Base-by-base conservation (phyloP, 176 grass and related monocot species). In the Carex kokanica region DNA sequence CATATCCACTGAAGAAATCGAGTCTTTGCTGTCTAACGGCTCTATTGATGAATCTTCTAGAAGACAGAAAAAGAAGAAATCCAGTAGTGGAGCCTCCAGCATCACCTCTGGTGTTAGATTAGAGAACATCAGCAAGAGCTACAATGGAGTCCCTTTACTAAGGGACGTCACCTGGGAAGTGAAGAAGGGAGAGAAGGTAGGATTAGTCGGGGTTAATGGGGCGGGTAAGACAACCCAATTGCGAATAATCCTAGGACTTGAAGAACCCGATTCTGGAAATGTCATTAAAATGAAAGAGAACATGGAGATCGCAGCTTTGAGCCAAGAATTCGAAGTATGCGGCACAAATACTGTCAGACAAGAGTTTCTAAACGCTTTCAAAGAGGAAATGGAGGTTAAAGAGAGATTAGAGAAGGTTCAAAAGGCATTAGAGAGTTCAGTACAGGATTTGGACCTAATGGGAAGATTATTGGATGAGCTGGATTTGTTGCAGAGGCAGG, bases 221-320 rank as follows among this genome's bases (percentile, higher is more conserved):
- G 93, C 96, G 2, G 93, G 96, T 4, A 99, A 99, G 85, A 99
- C 96, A 2, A 99, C 96, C 25, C 93, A 99, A 84, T 84, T 99
- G 59, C 79, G 91, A 66, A 95, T 99, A 81, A 88, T 97, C 25
- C 83, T 90, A 4, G 94, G 91, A 1, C 69, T 97, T 6, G 94
- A 97, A 83, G 86, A 93, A 11, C 85, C 96, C 7, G 93, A 99
- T 90, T 90, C 60, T 24, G 93, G 96, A 77, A 74, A 78, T 60
- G 86, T 99, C 43, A 34, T 99, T 31, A 99, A 95, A 81, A 91
- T 90, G 58, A 99, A 89, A 84, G 87, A 86, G 27, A 97, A 93
- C 60, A 97, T 97, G 94, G 85, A 88, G 84, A 91, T 97, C 65
- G 88, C 93, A 3, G 92, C 94, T 38, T 87, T 99, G 63, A 95